Conservation (phyloP, 768 basidiomycete species). For the Suillus brevipes region DNA sequence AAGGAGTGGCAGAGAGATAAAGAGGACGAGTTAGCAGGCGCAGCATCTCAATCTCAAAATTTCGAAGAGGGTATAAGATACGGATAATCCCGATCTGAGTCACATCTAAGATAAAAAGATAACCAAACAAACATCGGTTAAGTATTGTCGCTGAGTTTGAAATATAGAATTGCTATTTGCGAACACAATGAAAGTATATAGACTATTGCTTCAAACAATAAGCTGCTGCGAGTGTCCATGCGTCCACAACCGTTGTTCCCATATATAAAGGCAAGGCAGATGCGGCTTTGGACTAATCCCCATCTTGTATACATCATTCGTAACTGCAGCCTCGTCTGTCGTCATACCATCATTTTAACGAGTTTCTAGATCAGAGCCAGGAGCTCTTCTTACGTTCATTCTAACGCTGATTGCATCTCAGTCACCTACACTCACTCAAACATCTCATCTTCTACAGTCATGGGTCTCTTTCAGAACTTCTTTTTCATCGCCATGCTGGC, state of each 20-base stretch:
- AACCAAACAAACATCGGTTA: slow-evolving; percentile 10
- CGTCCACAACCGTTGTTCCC: slow-evolving; percentile 4
- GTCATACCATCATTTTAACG: background rate
- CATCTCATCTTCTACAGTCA: background rate
- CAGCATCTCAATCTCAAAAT: slow-evolving; percentile 31
- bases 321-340: slow-evolving; percentile 4
- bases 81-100: slow-evolving; percentile 27
- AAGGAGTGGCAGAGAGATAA: slow-evolving; percentile 25
- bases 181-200: slow-evolving; percentile 10
- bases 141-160: slow-evolving; percentile 2
- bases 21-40: slow-evolving; percentile 27
- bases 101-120: background rate
- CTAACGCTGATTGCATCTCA: background rate
- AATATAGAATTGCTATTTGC: slow-evolving; percentile 4
- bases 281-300: background rate
- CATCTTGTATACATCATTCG: slow-evolving; percentile 6
- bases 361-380: slow-evolving; percentile 12
- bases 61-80: slow-evolving; percentile 10
- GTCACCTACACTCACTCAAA: background rate
- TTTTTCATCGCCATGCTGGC: slow-evolving; percentile 9
- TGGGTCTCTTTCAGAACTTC: slow-evolving; percentile 4
- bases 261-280: slow-evolving; percentile 8
- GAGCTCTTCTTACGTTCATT: slow-evolving; percentile 9
- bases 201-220: slow-evolving; percentile 11
- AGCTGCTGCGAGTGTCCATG: slow-evolving; percentile 5